Evolutionary conservation across 768 basidiomycete genomes (phyloP), one percentile per base, ranked within the genome.

Genomic region (Boletellus ananas): DNA sequence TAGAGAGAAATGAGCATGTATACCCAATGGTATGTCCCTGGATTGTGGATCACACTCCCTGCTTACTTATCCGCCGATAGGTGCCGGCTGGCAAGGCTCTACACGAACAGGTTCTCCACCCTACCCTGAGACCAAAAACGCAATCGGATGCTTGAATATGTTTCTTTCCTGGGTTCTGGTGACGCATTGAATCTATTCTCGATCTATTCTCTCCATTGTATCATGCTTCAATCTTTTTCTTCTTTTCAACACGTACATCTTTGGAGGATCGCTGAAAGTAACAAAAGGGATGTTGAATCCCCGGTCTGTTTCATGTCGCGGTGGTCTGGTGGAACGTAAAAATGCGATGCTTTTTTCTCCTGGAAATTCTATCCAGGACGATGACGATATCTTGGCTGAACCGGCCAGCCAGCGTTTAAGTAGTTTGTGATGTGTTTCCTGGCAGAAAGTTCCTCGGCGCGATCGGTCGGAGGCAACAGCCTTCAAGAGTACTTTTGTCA

Each of bases 41-140:
- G 10, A 48, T 11, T 9, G 21, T 43, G 50, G 23, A 43, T 29
- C 16, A 44, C 1, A 33, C 27, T 39, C n/a, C 17, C 20, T 12
- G 20, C 25, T 38, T 29, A 23, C 43, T 52, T 45, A 54, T 40
- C 21, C 33, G 8, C 47, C 10, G 56, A 16, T 59, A 88, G 87
- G 88, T 90, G 20, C 82, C 93, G 13, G 94, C 93, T 39, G 95
- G 95, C 40, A 95, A 92, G 72, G 93, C 94, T 46, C 77, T 98
- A 35, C 90, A 96, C 64, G 91, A 98, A 71, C 88, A 90, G 70
- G 74, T 94, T 64, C 71, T 95, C 38, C 89, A 92, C 65, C 85
- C 86, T 20, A 66, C 66, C 20, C 54, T 83, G 53, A 63, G 63
- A 52, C 50, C 59, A 18, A 60, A 68, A 54, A 45, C 49, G n/a